These are phyloP conservation scores for Pythium aristosporum DNA, from an alignment of 352 stramenopile species.

Conservation along the genomic window DNA sequence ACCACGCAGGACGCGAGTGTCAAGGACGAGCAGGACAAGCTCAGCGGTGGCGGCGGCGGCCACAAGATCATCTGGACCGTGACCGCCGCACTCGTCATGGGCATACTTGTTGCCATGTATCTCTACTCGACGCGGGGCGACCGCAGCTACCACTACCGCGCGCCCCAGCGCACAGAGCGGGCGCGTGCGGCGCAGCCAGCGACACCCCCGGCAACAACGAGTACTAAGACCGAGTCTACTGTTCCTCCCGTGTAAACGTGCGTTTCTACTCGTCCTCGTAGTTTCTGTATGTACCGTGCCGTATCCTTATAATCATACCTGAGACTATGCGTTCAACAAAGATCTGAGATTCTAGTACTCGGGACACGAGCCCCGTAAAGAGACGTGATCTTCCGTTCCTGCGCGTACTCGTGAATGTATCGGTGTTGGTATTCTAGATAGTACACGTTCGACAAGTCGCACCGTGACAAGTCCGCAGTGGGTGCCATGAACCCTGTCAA, in stretches of 20 bases:
- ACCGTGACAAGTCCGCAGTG: not conserved
- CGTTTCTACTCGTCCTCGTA: not conserved
- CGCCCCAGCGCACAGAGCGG: not conserved
- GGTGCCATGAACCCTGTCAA: not conserved
- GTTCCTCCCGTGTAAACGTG: no score
- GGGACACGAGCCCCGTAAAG: no score
- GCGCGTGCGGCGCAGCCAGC: not conserved
- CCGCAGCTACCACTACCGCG: constrained; percentile 1
- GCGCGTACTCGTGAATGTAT: not conserved
- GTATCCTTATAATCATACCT: not conserved
- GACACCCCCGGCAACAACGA: not conserved
- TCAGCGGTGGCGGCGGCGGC: not conserved
- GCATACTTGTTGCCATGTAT: constrained; percentile 2
- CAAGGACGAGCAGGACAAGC: not conserved
- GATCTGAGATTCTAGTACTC: no score
- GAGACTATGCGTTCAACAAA: not conserved
- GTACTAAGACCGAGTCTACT: not conserved
- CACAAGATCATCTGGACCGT: constrained; percentile 4
- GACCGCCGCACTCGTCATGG: not conserved
- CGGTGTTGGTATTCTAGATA: not conserved
- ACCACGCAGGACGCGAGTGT: constrained; percentile 1
- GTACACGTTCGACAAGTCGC: not conserved
- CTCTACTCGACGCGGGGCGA: constrained; percentile 7
- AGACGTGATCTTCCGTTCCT: no score
- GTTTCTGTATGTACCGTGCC: not conserved